Conservation (phyloP, 1,284 basidiomycete genomes). For the Ganoderma boninense region DNA sequence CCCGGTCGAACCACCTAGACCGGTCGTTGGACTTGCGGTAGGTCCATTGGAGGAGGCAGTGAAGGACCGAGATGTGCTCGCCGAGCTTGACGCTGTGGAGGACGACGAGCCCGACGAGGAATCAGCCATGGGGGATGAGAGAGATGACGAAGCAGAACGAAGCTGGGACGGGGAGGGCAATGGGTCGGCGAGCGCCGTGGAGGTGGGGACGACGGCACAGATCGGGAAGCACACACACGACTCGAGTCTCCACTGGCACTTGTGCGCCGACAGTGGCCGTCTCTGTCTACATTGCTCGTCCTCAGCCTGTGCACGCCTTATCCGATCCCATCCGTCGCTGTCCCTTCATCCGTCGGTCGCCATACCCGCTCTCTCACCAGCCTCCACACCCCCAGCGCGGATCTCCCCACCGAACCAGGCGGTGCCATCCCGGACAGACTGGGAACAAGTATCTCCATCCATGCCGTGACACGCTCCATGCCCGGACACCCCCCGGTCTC, state of each 20-base stretch:
- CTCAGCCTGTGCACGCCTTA: background rate
- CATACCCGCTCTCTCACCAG: background rate
- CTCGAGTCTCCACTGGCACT: background rate
- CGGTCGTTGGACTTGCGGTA: background rate
- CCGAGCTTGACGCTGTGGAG: background rate
- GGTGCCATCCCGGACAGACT: background rate
- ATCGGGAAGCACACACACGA: background rate
- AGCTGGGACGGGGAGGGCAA: background rate
- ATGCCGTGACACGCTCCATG: background rate
- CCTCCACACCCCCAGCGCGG: background rate
- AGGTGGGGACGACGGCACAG: background rate
- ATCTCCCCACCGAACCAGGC: background rate
- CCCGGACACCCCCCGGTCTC: background rate
- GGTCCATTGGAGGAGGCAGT: background rate
- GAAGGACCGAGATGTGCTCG: background rate
- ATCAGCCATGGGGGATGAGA: conserved; percentile 8
- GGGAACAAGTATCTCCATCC: conserved; percentile 3
- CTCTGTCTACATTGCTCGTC: background rate
- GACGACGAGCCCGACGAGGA: conserved; percentile 4
- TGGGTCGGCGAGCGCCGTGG: conserved; percentile 3
- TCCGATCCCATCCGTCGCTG: background rate
- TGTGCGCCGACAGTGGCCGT: background rate
- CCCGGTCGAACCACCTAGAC: background rate
- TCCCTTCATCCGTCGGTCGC: background rate
- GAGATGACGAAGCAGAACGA: background rate